Evolutionary conservation across 1,284 basidiomycete species (phyloP).

Genomic region (Earliella scabrosa): DNA sequence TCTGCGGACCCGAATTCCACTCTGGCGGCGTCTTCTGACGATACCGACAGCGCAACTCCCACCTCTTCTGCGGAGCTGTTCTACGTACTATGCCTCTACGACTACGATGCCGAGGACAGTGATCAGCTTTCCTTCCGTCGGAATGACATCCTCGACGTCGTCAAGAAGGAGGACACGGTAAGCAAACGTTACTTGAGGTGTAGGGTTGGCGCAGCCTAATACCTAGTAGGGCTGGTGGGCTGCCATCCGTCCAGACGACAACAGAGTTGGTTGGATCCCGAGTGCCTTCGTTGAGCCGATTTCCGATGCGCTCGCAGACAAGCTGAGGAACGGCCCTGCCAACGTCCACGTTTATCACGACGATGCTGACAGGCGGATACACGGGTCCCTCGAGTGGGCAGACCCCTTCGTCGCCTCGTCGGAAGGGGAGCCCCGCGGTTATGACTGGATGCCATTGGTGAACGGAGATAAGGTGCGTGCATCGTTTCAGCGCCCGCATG

Average conservation of each 20-base stretch:
- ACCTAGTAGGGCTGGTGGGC: constrained; percentile 73
- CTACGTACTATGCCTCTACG: constrained; percentile 66
- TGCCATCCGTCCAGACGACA: constrained; percentile 58
- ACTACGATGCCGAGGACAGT: constrained; percentile 64
- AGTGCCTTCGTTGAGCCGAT: constrained; percentile 37
- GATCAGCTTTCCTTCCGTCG: constrained; percentile 65
- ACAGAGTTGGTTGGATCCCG: constrained; percentile 74
- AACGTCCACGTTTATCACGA: constrained; percentile 51
- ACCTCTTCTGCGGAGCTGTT: constrained; percentile 32
- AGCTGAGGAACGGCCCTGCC: constrained; percentile 43
- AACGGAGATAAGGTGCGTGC: constrained; percentile 23
- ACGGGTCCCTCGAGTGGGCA: constrained; percentile 14
- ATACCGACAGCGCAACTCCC: constrained; percentile 28
- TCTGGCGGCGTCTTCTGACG: constrained; percentile 28
- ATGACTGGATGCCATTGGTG: constrained; percentile 29
- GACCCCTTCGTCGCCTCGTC: constrained; percentile 17
- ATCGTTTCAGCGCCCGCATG: neutral
- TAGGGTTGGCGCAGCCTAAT: neutral
- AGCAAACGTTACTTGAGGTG: constrained; percentile 11
- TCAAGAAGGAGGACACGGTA: constrained; percentile 64
- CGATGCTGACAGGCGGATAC: constrained; percentile 23
- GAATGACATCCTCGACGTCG: constrained; percentile 68
- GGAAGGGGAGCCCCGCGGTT: constrained; percentile 21
- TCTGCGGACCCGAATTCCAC: constrained; percentile 29
- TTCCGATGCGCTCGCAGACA: constrained; percentile 32